Conservation (phyloP, 2,329 filamentous ascomycete species). For the Phaeosphaeria sp. region DNA sequence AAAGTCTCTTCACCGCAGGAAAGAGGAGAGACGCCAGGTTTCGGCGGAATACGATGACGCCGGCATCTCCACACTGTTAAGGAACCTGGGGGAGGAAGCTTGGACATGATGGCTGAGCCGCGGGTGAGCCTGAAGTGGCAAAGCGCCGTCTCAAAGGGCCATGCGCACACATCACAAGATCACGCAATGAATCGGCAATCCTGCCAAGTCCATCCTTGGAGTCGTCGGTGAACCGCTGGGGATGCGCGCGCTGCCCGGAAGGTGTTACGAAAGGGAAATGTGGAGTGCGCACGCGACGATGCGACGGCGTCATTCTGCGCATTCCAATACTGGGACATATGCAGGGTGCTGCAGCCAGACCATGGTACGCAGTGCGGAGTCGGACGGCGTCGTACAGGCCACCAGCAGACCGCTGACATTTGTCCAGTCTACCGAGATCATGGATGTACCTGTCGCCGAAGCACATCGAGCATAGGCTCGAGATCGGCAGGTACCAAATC, state of each 20-base stretch:
- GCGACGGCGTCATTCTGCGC: conserved; percentile 16
- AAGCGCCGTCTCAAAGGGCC: conserved; percentile 36
- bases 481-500: not conserved
- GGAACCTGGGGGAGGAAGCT: conserved; percentile 29
- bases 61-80: conserved; percentile 28
- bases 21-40: conserved; percentile 12
- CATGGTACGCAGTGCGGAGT: not conserved
- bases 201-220: conserved; percentile 12
- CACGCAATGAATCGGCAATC: conserved; percentile 17
- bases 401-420: not conserved
- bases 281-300: conserved; percentile 24
- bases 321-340: too few species aligned
- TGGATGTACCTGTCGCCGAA: not conserved
- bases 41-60: conserved; percentile 27
- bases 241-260: conserved; percentile 13
- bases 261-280: conserved; percentile 17
- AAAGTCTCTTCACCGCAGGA: conserved; percentile 7
- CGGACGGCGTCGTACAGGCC: not conserved
- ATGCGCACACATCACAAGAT: conserved; percentile 28
- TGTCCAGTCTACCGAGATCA: not conserved
- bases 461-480: not conserved
- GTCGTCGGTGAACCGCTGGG: conserved; percentile 13
- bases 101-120: conserved; percentile 20
- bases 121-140: conserved; percentile 27
- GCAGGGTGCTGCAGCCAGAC: not conserved